A percentile compares a stretch with the other conserved stretches of the same genome.
Conservation (phyloP, 108 stramenopile species). For the Stephanodiscus triporus region DNA sequence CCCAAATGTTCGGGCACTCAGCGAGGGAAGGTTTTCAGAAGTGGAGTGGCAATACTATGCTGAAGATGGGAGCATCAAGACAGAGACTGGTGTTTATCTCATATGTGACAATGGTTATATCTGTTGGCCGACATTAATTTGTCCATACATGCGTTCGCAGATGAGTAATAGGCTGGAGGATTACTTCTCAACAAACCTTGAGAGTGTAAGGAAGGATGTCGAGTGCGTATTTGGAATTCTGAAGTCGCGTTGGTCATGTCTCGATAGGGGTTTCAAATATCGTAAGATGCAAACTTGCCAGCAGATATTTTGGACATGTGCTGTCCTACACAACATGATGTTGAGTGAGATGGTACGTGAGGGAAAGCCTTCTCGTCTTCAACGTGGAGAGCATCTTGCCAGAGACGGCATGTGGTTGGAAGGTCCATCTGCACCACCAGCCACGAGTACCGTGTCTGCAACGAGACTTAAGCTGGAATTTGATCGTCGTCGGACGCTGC, state of each 20-base stretch:
- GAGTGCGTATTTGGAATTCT: conserved; percentile 46
- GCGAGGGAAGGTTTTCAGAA: not conserved
- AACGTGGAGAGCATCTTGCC: too few relatives aligned
- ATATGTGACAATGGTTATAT: conserved; percentile 57
- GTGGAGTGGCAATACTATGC: conserved; percentile 13
- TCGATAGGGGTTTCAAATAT: conserved; percentile 19
- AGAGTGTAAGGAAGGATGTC: conserved; percentile 57
- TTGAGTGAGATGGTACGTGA: not conserved
- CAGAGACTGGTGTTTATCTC: conserved; percentile 35
- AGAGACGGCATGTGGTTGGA: too few relatives aligned
- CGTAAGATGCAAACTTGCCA: not conserved
- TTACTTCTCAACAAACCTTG: conserved; percentile 25
- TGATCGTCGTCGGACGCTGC: too few relatives aligned
- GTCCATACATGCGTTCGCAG: conserved; percentile 20
- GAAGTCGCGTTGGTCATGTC: conserved; percentile 19
- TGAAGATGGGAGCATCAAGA: not conserved
- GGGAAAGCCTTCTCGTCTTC: too few relatives aligned
- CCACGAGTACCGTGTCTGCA: too few relatives aligned
- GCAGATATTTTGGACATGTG: conserved; percentile 16
- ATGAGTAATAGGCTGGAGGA: not conserved
- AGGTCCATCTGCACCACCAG: too few relatives aligned
- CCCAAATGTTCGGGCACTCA: not conserved
- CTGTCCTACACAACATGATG: conserved; percentile 17
- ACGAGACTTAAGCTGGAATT: too few relatives aligned
- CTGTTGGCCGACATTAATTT: conserved; percentile 32